Conservation (phyloP, 225 moss, liverwort and hornwort species). For the Rhytidiadelphus loreus region DNA sequence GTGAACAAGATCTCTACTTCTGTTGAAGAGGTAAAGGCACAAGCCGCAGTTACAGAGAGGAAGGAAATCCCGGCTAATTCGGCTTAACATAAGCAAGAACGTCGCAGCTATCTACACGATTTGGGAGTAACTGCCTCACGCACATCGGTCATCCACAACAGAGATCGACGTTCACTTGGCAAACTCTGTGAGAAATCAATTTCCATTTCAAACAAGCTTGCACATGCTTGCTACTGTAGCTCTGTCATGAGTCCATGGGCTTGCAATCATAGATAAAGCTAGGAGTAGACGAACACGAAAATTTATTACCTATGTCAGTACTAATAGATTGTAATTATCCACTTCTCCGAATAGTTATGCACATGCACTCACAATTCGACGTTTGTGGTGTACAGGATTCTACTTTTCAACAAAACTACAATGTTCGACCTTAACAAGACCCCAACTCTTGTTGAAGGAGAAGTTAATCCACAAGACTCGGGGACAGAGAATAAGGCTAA, state of each 20-base stretch:
- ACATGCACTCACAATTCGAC: not conserved
- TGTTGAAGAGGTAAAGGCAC: not conserved
- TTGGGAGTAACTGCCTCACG: not conserved
- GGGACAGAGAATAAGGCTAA: not conserved
- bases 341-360: too few species aligned
- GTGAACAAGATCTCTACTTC: not conserved
- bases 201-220: not conserved
- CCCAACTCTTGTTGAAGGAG: not conserved
- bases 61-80: not conserved
- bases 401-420: not conserved
- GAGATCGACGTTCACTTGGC: not conserved
- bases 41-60: not conserved
- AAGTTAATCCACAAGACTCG: not conserved
- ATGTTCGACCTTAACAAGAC: not conserved
- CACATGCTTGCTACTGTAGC: not conserved
- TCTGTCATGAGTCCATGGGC: not conserved
- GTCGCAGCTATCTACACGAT: too few species aligned
- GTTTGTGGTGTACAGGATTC: not conserved
- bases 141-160: not conserved
- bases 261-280: not conserved
- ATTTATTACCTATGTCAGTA: not conserved
- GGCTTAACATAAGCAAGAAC: not conserved
- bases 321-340: not conserved
- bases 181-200: not conserved
- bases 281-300: not conserved